Percentiles rank a stretch among this genome's conserved stretches.
Evolutionary conservation across 2,329 filamentous ascomycete species (phyloP).

Genomic region (Fusarium palustre): DNA sequence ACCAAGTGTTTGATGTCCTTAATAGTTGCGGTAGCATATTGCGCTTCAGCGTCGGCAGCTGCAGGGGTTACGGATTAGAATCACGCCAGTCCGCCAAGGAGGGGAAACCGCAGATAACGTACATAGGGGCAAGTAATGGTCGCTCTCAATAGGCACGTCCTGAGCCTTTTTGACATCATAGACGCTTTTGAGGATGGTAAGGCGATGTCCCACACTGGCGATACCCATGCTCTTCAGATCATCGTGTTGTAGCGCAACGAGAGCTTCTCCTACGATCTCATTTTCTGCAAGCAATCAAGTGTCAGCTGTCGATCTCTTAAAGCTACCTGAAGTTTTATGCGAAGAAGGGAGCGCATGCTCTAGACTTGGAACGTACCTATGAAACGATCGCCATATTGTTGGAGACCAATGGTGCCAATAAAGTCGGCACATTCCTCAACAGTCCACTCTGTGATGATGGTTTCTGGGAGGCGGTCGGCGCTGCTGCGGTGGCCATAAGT

Average conservation of each 20-base stretch:
- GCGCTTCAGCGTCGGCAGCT: constrained; percentile 90
- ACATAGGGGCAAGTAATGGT: constrained; percentile 95
- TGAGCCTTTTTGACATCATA: constrained; percentile 97
- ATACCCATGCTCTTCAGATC: constrained; percentile 97
- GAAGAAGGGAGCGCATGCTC: neutral
- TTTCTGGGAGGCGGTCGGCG: constrained; percentile 76
- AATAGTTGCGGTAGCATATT: constrained; percentile 87
- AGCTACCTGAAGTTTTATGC: neutral
- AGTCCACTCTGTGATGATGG: constrained; percentile 82
- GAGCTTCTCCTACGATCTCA: constrained; percentile 90
- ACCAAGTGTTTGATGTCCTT: constrained; percentile 94
- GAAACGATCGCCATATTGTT: constrained; percentile 85
- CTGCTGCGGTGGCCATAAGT: constrained; percentile 76
- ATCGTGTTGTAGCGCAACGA: constrained; percentile 89
- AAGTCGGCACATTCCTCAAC: constrained; percentile 93
- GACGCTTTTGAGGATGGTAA: constrained; percentile 94
- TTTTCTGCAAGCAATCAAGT: constrained; percentile 72
- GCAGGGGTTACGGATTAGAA: constrained; percentile 33
- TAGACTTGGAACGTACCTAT: constrained; percentile 71
- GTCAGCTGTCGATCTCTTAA: constrained; percentile 27
- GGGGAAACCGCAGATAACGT: constrained; percentile 48
- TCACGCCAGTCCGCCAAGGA: constrained; percentile 39
- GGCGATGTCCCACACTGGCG: constrained; percentile 88
- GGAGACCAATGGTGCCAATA: constrained; percentile 80
- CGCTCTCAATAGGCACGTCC: constrained; percentile 88